phyloP scores from a whole-genome alignment of 163 green algal species.

The Picocystis sp. region DNA sequence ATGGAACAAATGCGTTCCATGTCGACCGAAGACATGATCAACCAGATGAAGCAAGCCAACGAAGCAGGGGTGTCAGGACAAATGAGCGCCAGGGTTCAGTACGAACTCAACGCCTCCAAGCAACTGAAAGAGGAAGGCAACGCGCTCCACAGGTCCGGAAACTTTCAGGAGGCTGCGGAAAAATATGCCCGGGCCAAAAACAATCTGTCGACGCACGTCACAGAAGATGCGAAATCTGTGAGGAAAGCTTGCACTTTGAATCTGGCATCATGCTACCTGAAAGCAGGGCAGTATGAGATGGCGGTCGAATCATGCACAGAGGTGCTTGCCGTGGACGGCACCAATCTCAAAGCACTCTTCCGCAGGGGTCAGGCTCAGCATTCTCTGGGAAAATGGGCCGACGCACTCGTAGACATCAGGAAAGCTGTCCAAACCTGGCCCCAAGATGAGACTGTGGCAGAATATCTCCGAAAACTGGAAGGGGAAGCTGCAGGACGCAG shows the following conservation, averaged over 20 bases:
- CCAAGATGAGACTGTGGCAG: too few species aligned
- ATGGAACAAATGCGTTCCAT: constrained; percentile 23
- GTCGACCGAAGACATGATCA: constrained; percentile 10
- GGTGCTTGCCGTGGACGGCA: constrained; percentile 32
- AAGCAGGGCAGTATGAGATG: constrained; percentile 33
- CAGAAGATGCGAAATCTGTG: constrained; percentile 25
- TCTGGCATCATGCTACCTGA: constrained; percentile 62
- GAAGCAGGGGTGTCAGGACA: not conserved
- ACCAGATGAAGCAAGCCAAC: constrained; percentile 3
- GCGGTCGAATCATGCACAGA: constrained; percentile 37
- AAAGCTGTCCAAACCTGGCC: too few species aligned
- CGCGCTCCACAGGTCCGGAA: constrained; percentile 27
- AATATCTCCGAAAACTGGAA: too few species aligned
- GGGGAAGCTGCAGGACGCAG: too few species aligned
- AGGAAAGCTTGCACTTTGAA: constrained; percentile 54
- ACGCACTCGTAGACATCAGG: too few species aligned
- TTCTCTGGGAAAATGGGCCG: constrained; percentile 16
- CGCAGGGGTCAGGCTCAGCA: constrained; percentile 56
- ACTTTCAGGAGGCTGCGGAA: constrained; percentile 32
- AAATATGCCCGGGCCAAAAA: constrained; percentile 45
- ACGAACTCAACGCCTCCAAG: constrained; percentile 22
- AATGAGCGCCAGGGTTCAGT: constrained; percentile 2
- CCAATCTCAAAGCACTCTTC: constrained; percentile 80
- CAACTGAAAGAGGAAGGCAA: constrained; percentile 43
- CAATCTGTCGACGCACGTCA: constrained; percentile 26